Base-by-base conservation (phyloP, 805 yeast genomes). In the Pichia phayaonensis region DNA sequence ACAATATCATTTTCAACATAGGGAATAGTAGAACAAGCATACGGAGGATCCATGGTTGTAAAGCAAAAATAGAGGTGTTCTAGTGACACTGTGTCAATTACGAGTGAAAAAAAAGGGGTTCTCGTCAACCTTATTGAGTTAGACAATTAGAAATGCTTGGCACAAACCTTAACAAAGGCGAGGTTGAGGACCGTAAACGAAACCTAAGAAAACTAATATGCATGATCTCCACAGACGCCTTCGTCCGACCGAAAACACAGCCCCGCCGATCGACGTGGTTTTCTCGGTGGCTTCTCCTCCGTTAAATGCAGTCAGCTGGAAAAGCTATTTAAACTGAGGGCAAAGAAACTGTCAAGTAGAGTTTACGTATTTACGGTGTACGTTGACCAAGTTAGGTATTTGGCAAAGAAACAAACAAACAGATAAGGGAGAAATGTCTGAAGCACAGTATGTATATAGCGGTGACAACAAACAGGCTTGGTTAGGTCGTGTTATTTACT, bases 1-100 rank as follows among this genome's bases (percentile, higher is more conserved):
- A 53, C 49, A 5, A 58, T 21, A 2, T 46, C 51, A 7, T 38
- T 46, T 8, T 46, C 44, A 2, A 48, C 24, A 5, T 54, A 55
- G 13, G 34, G 24, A 2, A 55, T 50, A 4, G 47, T 53, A 10
- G 46, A 42, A 4, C 54, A 48, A 18, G 23, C 27, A 26, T 51
- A 52, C 2, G 61, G 58, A 16, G 45, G 47, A 8, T 39, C 40
- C 40, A 39, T 39, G 20, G 6, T 20, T 11, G 5, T 20, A 11
- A 38, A n/a, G 8, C 26, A 24, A 24, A 24, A 13, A 8, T 11
- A 5, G 8, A 8, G 5, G 27, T 24, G 8, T 24, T 24, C 27
- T 24, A 24, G 27, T 5, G 27, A 6, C 27, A 24, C 27, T 24
- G 8, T n/a, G n/a, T n/a, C n/a, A n/a, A n/a, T n/a, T n/a, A n/a